phyloP scores from a whole-genome alignment of 2,329 filamentous ascomycete genomes.

The Paracorniculantispora psalliotae region DNA sequence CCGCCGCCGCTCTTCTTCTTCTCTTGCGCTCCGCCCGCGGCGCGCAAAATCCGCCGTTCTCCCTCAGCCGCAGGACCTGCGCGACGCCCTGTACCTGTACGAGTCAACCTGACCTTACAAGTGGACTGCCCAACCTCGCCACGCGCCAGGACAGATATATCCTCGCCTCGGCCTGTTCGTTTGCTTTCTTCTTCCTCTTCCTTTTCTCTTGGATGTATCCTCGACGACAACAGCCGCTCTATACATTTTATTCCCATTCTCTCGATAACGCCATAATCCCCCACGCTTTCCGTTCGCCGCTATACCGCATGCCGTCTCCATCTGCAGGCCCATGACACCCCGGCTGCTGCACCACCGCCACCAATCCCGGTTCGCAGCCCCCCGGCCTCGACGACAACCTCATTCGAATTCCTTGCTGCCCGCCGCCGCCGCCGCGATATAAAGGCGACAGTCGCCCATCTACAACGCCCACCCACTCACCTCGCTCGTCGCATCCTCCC shows the following conservation, averaged over 20 bases:
- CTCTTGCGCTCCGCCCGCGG: background rate
- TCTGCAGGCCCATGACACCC: slow-evolving; percentile 5
- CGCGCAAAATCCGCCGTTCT: background rate
- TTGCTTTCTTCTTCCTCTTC: background rate
- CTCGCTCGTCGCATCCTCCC: slow-evolving; percentile 54
- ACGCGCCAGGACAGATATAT: background rate
- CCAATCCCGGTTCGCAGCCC: background rate
- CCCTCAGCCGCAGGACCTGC: background rate
- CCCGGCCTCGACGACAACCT: background rate
- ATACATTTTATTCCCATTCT: background rate
- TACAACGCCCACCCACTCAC: slow-evolving; percentile 13
- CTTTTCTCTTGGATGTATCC: background rate
- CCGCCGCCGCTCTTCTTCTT: background rate
- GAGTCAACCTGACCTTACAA: background rate
- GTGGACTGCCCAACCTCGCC: background rate
- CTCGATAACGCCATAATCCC: too few species aligned
- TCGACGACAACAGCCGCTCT: background rate
- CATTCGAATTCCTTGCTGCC: too few species aligned
- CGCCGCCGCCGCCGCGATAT: background rate
- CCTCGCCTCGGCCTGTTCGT: background rate
- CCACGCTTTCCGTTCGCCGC: background rate
- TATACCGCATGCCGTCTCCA: background rate
- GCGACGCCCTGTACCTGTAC: background rate
- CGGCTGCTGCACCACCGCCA: slow-evolving; percentile 6
- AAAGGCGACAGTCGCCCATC: slow-evolving; percentile 8